phyloP scores from a whole-genome alignment of 805 yeast genomes.

The Cyberlindnera samutprakarnensis region DNA sequence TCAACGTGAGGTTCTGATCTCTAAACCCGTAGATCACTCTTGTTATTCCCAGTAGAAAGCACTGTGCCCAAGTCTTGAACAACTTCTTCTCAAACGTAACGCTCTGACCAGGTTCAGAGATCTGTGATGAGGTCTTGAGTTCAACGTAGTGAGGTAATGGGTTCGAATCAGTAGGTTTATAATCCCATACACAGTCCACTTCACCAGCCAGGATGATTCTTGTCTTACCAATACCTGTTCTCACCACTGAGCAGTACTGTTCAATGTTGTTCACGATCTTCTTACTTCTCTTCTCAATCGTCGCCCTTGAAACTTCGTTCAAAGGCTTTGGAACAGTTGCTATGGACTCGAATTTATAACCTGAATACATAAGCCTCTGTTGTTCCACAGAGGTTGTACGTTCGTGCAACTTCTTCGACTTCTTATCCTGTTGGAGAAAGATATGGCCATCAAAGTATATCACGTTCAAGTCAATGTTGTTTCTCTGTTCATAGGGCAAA shows the following conservation, averaged over 20 bases:
- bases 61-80: slow-evolving; percentile 86
- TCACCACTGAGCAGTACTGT: slow-evolving; percentile 75
- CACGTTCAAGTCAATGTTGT: slow-evolving; percentile 53
- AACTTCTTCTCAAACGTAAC: slow-evolving; percentile 68
- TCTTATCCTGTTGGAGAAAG: slow-evolving; percentile 42
- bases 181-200: slow-evolving; percentile 87
- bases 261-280: slow-evolving; percentile 60
- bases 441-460: slow-evolving; percentile 70
- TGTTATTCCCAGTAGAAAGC: slow-evolving; percentile 82
- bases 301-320: slow-evolving; percentile 55
- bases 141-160: slow-evolving; percentile 70
- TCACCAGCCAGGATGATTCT: slow-evolving; percentile 77
- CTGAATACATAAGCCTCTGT: slow-evolving; percentile 47
- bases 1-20: slow-evolving; percentile 58
- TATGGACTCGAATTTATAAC: slow-evolving; percentile 80
- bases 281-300: slow-evolving; percentile 59
- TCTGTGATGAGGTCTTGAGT: slow-evolving; percentile 60
- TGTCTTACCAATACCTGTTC: slow-evolving; percentile 74
- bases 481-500: slow-evolving; percentile 52
- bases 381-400: slow-evolving; percentile 20
- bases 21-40: slow-evolving; percentile 80
- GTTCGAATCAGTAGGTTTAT: slow-evolving; percentile 43
- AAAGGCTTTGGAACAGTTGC: slow-evolving; percentile 75
- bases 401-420: slow-evolving; percentile 21
- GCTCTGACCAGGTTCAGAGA: slow-evolving; percentile 51